Evolutionary conservation across 495 filamentous ascomycete species (phyloP).

Genomic region (Cairneyella variabilis): DNA sequence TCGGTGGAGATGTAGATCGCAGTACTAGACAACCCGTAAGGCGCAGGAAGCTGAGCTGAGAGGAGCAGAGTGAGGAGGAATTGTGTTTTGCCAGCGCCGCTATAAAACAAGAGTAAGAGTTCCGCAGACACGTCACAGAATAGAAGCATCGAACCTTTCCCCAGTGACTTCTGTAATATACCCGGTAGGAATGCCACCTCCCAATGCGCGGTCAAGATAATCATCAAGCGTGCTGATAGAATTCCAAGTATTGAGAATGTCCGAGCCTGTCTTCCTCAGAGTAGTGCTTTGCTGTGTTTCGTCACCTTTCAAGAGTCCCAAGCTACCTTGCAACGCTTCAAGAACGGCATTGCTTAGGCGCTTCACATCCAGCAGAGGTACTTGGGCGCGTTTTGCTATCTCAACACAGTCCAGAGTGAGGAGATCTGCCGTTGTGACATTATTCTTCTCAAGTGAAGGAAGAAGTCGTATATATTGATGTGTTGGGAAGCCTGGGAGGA

Average conservation of each 20-base stretch:
- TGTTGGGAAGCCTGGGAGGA: constrained; percentile 75
- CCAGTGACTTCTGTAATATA: constrained; percentile 89
- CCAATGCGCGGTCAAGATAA: constrained; percentile 66
- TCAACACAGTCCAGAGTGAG: constrained; percentile 79
- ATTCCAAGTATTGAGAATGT: constrained; percentile 41
- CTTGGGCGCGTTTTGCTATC: constrained; percentile 79
- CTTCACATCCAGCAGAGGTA: constrained; percentile 75
- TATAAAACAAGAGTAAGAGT: constrained; percentile 27
- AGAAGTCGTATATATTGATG: constrained; percentile 68
- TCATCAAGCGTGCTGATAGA: constrained; percentile 79
- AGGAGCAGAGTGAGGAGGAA: constrained; percentile 81
- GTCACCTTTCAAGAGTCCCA: constrained; percentile 40
- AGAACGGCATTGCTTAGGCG: constrained; percentile 62
- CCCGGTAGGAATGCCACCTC: constrained; percentile 79
- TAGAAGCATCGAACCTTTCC: constrained; percentile 62
- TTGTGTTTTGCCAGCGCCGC: constrained; percentile 94
- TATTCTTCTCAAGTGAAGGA: constrained; percentile 69
- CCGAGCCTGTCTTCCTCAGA: constrained; percentile 35
- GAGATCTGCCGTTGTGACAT: constrained; percentile 77
- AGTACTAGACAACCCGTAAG: constrained; percentile 61
- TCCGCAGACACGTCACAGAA: not conserved
- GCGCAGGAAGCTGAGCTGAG: constrained; percentile 71
- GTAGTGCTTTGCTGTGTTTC: not conserved
- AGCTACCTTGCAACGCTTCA: constrained; percentile 58
- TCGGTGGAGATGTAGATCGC: constrained; percentile 97